Evolutionary conservation across 106 monocot species (phyloP), one percentile per base, ranked within the genome.

Genomic region (Dendrobium huoshanense): DNA sequence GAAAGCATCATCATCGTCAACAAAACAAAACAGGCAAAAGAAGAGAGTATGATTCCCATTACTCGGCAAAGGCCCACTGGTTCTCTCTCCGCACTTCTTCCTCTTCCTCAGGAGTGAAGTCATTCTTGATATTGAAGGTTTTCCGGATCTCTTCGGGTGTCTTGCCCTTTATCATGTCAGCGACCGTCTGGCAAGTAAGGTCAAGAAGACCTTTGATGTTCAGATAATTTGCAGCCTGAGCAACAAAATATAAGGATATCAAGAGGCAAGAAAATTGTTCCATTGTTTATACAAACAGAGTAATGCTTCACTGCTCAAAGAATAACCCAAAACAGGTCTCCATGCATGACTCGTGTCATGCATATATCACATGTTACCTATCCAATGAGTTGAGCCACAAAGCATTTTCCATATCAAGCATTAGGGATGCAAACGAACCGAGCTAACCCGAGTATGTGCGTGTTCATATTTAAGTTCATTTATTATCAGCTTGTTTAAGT

Each of bases 211-310:
- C 43, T 43, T 81, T 81, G n/a, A 81, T 81, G 75, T 81, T 61
- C n/a, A 81, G 75, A 75, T 81, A 81, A 33, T 81, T 81, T 10
- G 81, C 81, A 75, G 81, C 81, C 81, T 81, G 81, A 10, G 15
- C 33, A 70, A 70, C 15, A 22, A 22, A 22, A 61, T 61, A 61
- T 61, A 61, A 61, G 19, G 8, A 61, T 19, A 61, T 61, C n/a
- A 61, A 22, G 1, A 2, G 51, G 51, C 22, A 22, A 61, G 8
- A 61, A 56, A 11, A 56, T 17, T 1, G 13, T 16, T 16, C 54
- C 13, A 16, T 54, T 0, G 16, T 54, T 54, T 9, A 54, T 54
- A 54, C 16, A 54, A 54, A 54, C 1, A 54, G 54, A 16, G 13
- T 10, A 54, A 54, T 54, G 16, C 16, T 9, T 54, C 54, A 16